Evolutionary conservation across 805 yeast species (phyloP).

Genomic region (Yueomyces sp.): DNA sequence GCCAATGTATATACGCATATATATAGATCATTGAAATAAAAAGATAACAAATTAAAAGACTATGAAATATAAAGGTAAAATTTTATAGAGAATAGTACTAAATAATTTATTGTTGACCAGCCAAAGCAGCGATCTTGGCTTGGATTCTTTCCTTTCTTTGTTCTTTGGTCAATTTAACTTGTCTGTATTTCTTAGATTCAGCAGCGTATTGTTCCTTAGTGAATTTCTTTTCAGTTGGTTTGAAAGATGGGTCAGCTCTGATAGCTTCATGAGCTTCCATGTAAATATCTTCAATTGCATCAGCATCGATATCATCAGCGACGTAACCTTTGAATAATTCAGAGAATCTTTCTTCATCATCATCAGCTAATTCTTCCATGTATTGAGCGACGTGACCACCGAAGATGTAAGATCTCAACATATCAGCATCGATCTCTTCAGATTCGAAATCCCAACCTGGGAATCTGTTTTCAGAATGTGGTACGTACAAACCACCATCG

Average conservation of each 20-base stretch:
- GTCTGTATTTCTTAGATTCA: conserved; percentile 85
- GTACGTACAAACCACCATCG: conserved; percentile 98
- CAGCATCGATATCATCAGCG: conserved; percentile 95
- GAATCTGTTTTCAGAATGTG: conserved; percentile 99
- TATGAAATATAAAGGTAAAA: conserved; percentile 1
- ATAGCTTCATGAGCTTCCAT: conserved; percentile 85
- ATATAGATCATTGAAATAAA: too few relatives aligned
- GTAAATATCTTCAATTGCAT: conserved; percentile 92
- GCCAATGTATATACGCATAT: too few relatives aligned
- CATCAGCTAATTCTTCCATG: conserved; percentile 99
- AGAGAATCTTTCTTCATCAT: conserved; percentile 9
- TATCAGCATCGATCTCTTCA: conserved; percentile 96
- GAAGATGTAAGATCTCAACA: conserved; percentile 96
- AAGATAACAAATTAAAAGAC: not conserved
- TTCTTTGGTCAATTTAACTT: conserved; percentile 75
- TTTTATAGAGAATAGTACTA: conserved; percentile 1
- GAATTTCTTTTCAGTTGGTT: conserved; percentile 83
- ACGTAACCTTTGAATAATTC: conserved; percentile 54
- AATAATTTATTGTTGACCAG: conserved; percentile 25
- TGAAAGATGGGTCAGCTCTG: conserved; percentile 90
- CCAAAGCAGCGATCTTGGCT: conserved; percentile 88
- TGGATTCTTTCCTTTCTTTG: conserved; percentile 83
- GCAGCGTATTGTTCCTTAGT: conserved; percentile 98
- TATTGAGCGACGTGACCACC: conserved; percentile 99
- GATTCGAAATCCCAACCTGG: conserved; percentile 99